Conservation (phyloP, 148 eudicot genomes). For the Camellia japonica region DNA sequence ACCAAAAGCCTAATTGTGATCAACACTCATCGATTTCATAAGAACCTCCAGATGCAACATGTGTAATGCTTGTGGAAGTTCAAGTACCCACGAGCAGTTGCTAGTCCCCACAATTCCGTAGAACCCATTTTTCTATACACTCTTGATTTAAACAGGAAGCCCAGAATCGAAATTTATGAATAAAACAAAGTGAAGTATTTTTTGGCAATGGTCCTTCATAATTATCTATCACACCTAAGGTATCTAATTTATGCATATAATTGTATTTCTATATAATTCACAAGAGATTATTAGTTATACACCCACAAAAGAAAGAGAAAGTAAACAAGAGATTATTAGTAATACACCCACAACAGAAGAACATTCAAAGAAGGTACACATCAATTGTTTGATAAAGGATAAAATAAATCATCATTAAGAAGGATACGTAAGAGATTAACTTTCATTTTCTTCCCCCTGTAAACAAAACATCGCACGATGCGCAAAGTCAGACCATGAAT, state of each 20-base stretch:
- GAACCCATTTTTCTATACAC: not conserved
- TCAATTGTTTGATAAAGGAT: not conserved
- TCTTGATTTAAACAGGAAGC: not conserved
- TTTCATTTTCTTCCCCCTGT: conserved; percentile 58
- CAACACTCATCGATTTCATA: too few relatives aligned
- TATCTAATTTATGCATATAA: not conserved
- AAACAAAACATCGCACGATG: conserved; percentile 1
- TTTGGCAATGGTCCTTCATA: not conserved
- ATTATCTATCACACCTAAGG: not conserved
- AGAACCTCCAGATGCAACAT: too few relatives aligned
- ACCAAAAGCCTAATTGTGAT: too few relatives aligned
- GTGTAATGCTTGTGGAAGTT: too few relatives aligned
- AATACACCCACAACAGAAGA: not conserved
- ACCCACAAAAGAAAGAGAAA: not conserved
- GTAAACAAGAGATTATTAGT: not conserved
- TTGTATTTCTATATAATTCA: not conserved
- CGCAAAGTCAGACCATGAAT: not conserved
- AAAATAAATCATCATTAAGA: conserved; percentile 1
- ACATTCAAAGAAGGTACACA: not conserved
- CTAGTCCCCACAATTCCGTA: not conserved
- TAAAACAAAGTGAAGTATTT: not conserved
- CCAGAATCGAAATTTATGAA: not conserved
- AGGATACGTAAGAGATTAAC: conserved; percentile 75
- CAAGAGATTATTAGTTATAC: not conserved
- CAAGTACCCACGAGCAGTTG: not conserved